Conservation (phyloP, 768 basidiomycete genomes). For the Kwoniella pini region DNA sequence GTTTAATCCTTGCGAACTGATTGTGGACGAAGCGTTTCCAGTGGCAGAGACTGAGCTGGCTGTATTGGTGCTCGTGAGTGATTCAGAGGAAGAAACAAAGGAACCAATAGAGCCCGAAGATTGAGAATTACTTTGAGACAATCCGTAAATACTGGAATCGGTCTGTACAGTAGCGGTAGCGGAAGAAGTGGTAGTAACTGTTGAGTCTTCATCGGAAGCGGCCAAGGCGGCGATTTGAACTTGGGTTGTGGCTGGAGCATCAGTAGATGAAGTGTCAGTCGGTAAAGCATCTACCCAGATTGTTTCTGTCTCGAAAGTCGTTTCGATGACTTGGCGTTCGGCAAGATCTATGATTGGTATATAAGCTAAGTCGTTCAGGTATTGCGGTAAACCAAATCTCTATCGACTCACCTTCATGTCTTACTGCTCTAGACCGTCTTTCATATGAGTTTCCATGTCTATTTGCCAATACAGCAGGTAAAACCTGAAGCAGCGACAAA, state of each 20-base stretch:
- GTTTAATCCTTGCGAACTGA: too few relatives aligned
- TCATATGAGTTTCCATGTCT: slow-evolving; percentile 7
- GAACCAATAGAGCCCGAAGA: slow-evolving; percentile 15
- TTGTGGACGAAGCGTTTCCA: neutral
- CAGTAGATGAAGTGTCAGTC: neutral
- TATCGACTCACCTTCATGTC: neutral
- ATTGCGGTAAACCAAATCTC: too few relatives aligned
- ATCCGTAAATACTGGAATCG: neutral
- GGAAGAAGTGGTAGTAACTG: neutral
- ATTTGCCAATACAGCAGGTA: slow-evolving; percentile 4
- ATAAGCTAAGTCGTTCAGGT: too few relatives aligned
- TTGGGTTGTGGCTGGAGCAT: neutral
- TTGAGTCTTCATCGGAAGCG: neutral
- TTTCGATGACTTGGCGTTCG: slow-evolving; percentile 9
- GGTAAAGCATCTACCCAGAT: neutral
- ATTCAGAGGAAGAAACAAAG: slow-evolving; percentile 11
- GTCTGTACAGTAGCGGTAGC: neutral
- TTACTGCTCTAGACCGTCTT: neutral
- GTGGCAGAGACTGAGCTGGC: neutral
- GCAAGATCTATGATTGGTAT: too few relatives aligned
- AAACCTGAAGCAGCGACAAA: slow-evolving; percentile 6
- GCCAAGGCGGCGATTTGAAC: neutral
- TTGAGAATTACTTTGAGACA: neutral
- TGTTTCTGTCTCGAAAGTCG: slow-evolving; percentile 1
- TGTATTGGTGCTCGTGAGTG: neutral